Evolutionary conservation across 306 rosid genomes (phyloP).

Genomic region (Phaseolus lunatus): DNA sequence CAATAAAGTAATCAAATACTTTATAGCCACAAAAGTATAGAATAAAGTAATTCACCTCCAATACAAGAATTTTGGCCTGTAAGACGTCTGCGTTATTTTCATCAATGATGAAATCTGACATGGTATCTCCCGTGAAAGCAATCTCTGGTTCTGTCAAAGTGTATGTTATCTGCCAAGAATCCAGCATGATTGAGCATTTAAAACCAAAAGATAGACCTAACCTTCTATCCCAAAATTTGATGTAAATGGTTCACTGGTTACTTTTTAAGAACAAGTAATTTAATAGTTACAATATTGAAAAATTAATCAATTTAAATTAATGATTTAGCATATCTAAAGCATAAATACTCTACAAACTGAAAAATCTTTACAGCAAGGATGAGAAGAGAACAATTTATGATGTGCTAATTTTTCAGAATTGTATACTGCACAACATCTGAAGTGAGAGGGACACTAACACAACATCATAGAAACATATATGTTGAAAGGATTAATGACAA

Average conservation of each 20-base stretch:
- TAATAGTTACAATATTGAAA: background rate
- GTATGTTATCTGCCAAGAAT: slow-evolving; percentile 74
- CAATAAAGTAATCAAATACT: background rate
- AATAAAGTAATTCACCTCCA: slow-evolving; percentile 69
- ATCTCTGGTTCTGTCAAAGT: slow-evolving; percentile 78
- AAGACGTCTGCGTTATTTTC: slow-evolving; percentile 69
- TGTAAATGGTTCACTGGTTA: background rate
- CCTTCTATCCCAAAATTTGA: slow-evolving; percentile 8
- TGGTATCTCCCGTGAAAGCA: slow-evolving; percentile 98
- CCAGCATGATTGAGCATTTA: slow-evolving; percentile 35
- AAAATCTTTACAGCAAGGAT: background rate
- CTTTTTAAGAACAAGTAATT: slow-evolving; percentile 5
- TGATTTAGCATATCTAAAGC: background rate
- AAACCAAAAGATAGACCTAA: slow-evolving; percentile 23
- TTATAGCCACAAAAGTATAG: slow-evolving; percentile 8
- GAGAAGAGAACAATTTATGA: background rate
- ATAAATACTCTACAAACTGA: background rate
- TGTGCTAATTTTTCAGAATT: background rate
- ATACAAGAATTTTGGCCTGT: slow-evolving; percentile 81
- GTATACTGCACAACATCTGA: background rate
- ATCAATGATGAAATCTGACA: slow-evolving; percentile 72
- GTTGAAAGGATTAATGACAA: background rate
- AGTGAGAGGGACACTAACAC: background rate
- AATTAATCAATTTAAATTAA: slow-evolving; percentile 3
- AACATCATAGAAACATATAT: background rate